Evolutionary conservation across 2,329 filamentous ascomycete genomes (phyloP), one percentile per base, ranked within the genome.

Genomic region (Colletotrichum euphorbiae): DNA sequence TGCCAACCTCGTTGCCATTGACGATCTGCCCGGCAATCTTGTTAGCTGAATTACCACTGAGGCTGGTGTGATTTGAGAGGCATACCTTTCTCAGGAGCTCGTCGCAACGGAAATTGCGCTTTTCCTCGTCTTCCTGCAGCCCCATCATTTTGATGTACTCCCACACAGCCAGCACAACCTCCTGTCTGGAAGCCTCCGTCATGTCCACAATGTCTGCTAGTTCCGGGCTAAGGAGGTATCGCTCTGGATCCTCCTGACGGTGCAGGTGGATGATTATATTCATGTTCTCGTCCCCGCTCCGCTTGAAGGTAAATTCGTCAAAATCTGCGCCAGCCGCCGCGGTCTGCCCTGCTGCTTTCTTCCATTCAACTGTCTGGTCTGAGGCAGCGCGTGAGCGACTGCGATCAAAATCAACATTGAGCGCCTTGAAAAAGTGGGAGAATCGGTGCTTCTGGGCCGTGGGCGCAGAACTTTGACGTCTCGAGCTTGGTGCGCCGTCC

Each of bases 91-190:
- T 91, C 59, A 99, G 79, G 52, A 90, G 85, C 48, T 94, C 91
- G 76, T 99, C 95, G 76, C 96, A 98, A 43, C 93, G 91, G 73
- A 99, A 95, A 69, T 92, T 92, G 70, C 96, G 89, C 82, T 96
- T 96, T 77, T 99, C 96, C 69, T 98, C 95, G 71, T 97, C 94
- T 77, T 98, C 95, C 77, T 97, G 93, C 52, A 99, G 83, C 17
- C 91, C 90, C 84, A 93, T 92, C 19, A 92, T 85, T 73, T 93
- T 91, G 72, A 97, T 92, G 75, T 99, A 99, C 77, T 98, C 94
- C 93, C 94, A 99, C 36, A 99, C 87, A 13, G 92, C 94, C 85
- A 97, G 93, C 31, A 97, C 90, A 6, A 94, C 91, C 70, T 96
- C 94, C 43, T 93, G 91, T 33, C 94, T 90, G 31, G 96, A 95